Evolutionary conservation across 106 monocot species (phyloP), one percentile per base, ranked within the genome.

Genomic region (Phalaenopsis equestris): DNA sequence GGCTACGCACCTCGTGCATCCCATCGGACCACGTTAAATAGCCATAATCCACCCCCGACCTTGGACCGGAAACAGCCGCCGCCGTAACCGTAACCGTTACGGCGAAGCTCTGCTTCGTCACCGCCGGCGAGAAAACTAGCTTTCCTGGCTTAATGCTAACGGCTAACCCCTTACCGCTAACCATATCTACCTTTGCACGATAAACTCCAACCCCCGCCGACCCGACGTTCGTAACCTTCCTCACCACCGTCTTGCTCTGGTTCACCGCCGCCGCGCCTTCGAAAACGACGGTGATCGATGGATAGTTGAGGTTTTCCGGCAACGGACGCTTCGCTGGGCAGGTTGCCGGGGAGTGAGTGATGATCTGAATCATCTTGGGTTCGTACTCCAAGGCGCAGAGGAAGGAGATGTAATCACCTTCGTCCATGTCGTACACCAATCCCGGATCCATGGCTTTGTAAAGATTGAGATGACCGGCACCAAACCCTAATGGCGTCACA

Each of bases 21-120:
- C 94, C 98, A 80, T 98, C 98, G 0, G 90, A 84, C 98, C 98
- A 98, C 36, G 89, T 81, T 73, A 98, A 77, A 81, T 84, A 88
- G 23, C 89, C 94, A 76, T 83, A 88, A 19, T 67, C 83, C 36
- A 56, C 75, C 65, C 75, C 90, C 2, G 58, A 49, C 38, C 65
- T 82, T 4, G 58, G 80, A 37, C 64, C 37, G 55, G 39, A 52
- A 10, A 78, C 2, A 11, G 67, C n/a, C 42, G 80, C 15, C 8
- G 81, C 11, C 23, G 11, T 19, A 23, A 6, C 21, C 87, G 23
- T 68, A 55, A 82, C 85, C 36, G 86, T 87, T 61, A 94, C 89
- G 0, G 82, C 82, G 81, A 85, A 96, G 49, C 86, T 89, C 88
- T 78, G 86, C 82, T 56, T 80, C 82, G 37, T 89, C 73, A 65